Percentiles rank a stretch among this genome's conserved stretches.
Conservation (phyloP, 441 rosid species). For the Adansonia rubrostipa region DNA sequence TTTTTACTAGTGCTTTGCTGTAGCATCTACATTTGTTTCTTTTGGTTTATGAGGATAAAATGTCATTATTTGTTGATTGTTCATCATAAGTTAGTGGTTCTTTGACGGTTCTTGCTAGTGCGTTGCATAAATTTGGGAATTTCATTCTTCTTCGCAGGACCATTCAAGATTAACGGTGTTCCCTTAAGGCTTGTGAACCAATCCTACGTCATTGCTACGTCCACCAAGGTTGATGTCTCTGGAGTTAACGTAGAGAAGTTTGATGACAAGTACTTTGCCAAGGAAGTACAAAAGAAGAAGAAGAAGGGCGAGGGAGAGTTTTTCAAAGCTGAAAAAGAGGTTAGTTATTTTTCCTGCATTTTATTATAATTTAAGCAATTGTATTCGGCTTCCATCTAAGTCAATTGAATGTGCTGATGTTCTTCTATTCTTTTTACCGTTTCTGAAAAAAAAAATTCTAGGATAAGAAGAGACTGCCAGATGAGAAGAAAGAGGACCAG, state of each 20-base stretch:
- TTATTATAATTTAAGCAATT: background rate
- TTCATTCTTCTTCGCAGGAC: background rate
- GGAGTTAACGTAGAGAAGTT: background rate
- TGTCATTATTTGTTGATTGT: background rate
- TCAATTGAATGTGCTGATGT: background rate
- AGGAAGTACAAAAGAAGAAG: background rate
- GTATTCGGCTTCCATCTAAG: background rate
- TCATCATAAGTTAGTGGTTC: background rate
- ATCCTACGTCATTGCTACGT: background rate
- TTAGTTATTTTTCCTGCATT: background rate
- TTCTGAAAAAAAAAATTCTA: background rate
- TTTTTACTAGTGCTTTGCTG: too few relatives aligned
- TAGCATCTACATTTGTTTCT: background rate
- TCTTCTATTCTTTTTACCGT: background rate
- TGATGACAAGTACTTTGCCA: slow-evolving; percentile 1
- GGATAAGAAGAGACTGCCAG: background rate
- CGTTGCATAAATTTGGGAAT: background rate
- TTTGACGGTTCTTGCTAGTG: background rate
- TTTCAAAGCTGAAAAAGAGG: background rate
- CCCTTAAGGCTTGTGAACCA: background rate
- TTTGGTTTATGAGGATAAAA: background rate
- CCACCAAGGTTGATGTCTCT: background rate
- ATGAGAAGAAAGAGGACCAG: slow-evolving; percentile 5
- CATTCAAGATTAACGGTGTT: slow-evolving; percentile 3
- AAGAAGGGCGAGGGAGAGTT: background rate